Evolutionary conservation across 176 grass and related monocot species (phyloP), one percentile per base, ranked within the genome.

Genomic region (Oryza meyeriana): DNA sequence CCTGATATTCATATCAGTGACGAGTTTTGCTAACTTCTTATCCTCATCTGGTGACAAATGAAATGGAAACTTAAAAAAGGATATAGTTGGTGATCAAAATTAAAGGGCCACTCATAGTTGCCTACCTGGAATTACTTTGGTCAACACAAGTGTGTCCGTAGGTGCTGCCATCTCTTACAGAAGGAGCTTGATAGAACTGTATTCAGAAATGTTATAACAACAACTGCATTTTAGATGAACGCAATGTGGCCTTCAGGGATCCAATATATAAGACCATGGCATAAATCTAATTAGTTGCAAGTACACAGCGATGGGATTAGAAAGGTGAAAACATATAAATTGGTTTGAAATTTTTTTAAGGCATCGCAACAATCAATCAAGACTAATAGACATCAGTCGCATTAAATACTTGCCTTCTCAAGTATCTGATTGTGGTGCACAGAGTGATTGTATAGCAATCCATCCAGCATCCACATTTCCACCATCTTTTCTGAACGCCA

Each of bases 131-230:
- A 98, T 89, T 42, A 88, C 88, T 89, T 91, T 94, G 47, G 94
- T 89, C 26, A 92, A 92, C 14, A 97, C 67, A 10, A 97, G 76
- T 45, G 95, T 94, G 89, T 94, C 95, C 75, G 92, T 86, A 94
- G 84, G 73, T 97, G 95, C 71, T 97, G 86, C 90, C 92, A 97
- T 92, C 95, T 91, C 81, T 97, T 97, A 64, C 81, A 87, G 38
- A 94, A 92, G 34, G 90, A 91, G 78, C 79, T 47, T 64, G 81
- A 89, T 76, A 94, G 86, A 87, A 89, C 55, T 10, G 81, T 84
- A 75, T 76, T 71, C 45, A 86, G 92, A 86, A 98, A 91, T 50
- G 92, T 93, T 86, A 98, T 72, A 52, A 98, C 75, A 78, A 90
- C 92, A 50, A 94, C 90, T 1, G 78, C 67, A 78, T 89, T 94